Percentiles rank a stretch among this genome's conserved stretches.
phyloP scores from a whole-genome alignment of 2,329 filamentous ascomycete species.

The Intubia oerlemansii region DNA sequence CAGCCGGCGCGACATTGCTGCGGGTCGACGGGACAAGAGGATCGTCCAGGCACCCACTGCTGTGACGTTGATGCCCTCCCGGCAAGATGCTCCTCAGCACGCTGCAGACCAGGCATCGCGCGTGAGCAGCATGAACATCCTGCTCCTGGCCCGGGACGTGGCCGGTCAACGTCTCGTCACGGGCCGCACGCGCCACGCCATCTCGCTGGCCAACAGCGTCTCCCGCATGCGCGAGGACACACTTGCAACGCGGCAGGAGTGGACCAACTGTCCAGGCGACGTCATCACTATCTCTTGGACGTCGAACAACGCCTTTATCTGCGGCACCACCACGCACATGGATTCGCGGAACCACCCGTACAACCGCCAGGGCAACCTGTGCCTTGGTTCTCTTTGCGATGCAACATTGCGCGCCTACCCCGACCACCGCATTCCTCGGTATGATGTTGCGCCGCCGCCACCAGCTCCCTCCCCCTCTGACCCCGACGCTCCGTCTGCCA shows the following conservation, averaged over 20 bases:
- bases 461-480: no score
- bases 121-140: background rate
- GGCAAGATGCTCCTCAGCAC: constrained; percentile 12
- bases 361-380: constrained; percentile 40
- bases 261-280: constrained; percentile 40
- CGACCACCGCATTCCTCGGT: constrained; percentile 32
- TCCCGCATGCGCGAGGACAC: constrained; percentile 26
- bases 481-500: constrained; percentile 18
- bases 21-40: constrained; percentile 4
- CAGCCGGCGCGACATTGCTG: background rate
- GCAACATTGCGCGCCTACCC: constrained; percentile 27
- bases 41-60: constrained; percentile 11
- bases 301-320: constrained; percentile 30
- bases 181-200: constrained; percentile 16
- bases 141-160: constrained; percentile 26
- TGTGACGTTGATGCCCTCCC: background rate
- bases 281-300: constrained; percentile 37
- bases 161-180: constrained; percentile 16
- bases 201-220: constrained; percentile 24
- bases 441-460: no score
- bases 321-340: constrained; percentile 40
- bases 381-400: constrained; percentile 26
- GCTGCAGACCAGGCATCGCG: constrained; percentile 10
- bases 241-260: constrained; percentile 28
- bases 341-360: constrained; percentile 44